phyloP scores from a whole-genome alignment of 2,329 filamentous ascomycete species.

The Aspergillus clavatus region DNA sequence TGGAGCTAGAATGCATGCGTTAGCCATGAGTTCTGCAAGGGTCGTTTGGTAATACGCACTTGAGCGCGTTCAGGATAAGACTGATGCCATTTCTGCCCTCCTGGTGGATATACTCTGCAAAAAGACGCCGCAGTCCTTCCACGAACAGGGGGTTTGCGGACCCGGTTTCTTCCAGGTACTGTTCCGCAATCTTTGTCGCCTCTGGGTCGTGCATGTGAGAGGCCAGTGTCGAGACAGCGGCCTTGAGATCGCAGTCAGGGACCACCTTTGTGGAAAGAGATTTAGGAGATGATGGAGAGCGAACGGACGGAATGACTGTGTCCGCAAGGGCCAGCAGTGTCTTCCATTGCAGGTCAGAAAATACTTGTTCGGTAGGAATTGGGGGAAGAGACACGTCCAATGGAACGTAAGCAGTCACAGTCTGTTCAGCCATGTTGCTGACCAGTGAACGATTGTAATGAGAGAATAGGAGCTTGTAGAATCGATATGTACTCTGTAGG shows the following conservation, averaged over 20 bases:
- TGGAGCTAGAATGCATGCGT: conserved; percentile 38
- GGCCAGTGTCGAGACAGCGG: conserved; percentile 29
- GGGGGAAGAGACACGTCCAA: conserved; percentile 46
- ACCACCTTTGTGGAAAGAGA: conserved; percentile 35
- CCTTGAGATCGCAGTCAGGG: conserved; percentile 39
- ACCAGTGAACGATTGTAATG: neutral
- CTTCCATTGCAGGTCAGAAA: conserved; percentile 55
- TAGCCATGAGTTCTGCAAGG: neutral
- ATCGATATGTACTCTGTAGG: neutral
- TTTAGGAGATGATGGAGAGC: conserved; percentile 33
- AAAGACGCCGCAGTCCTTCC: conserved; percentile 43
- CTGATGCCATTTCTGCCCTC: conserved; percentile 47
- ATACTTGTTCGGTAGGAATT: conserved; percentile 43
- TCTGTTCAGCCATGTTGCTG: conserved; percentile 19
- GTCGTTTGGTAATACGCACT: conserved; percentile 35
- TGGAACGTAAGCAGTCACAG: conserved; percentile 24
- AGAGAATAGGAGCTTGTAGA: neutral
- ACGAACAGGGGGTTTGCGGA: conserved; percentile 49
- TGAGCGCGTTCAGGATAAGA: conserved; percentile 50
- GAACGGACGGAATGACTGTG: conserved; percentile 52
- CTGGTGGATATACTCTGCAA: conserved; percentile 47
- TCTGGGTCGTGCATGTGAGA: conserved; percentile 27
- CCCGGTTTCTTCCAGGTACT: conserved; percentile 47
- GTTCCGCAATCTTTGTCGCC: conserved; percentile 34
- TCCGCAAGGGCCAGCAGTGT: conserved; percentile 56